Conservation (phyloP, 2,329 filamentous ascomycete genomes). For the Orbilia oligospora region DNA sequence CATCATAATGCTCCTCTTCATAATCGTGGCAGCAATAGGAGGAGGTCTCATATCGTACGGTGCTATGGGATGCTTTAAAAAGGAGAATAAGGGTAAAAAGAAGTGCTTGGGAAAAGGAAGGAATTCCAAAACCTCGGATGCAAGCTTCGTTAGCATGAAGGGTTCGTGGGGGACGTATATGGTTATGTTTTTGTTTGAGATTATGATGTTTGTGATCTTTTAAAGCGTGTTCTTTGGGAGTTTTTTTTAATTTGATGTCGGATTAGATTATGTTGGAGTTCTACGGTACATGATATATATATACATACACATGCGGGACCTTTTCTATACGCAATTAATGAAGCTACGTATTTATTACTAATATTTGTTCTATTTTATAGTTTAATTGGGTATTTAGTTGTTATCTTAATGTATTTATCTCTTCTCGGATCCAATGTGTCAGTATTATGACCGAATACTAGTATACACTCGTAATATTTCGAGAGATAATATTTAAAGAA, state of each 20-base stretch:
- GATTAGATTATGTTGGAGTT: not conserved
- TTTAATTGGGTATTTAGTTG: no score
- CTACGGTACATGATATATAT: no score
- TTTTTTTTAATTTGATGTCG: not conserved
- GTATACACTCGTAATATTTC: no score
- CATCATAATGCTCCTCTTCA: not conserved
- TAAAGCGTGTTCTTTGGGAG: not conserved
- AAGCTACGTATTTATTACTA: no score
- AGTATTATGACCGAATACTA: no score
- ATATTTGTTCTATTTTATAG: no score
- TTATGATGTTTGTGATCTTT: conserved; percentile 23
- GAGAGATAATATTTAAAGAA: no score
- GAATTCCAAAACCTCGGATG: conserved; percentile 10
- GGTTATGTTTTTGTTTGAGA: conserved; percentile 5
- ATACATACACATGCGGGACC: no score
- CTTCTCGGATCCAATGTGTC: no score
- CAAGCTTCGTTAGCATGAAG: not conserved
- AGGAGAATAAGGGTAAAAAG: conserved; percentile 2
- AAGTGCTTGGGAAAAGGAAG: conserved; percentile 21
- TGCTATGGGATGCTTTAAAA: conserved; percentile 38
- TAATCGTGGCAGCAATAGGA: conserved; percentile 1
- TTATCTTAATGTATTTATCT: no score
- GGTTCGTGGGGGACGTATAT: conserved; percentile 24
- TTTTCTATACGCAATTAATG: no score
- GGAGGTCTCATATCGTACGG: conserved; percentile 29